Percentiles rank a stretch among this genome's conserved stretches.
These are phyloP conservation scores for Geotrichum phurueaensis DNA, from an alignment of 1,139 yeast species.

Conservation along the genomic window DNA sequence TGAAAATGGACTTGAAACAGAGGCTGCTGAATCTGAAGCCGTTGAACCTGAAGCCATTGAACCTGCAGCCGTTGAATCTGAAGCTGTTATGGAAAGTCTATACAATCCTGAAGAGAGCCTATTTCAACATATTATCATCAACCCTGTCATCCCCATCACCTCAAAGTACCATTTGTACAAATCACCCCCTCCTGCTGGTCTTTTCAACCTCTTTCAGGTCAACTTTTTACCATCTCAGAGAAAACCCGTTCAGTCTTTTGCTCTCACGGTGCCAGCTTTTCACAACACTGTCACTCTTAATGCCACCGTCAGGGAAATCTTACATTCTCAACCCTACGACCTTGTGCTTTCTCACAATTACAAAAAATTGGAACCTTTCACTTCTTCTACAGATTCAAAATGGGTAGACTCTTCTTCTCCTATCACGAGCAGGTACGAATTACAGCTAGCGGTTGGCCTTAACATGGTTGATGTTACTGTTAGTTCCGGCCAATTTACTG, in stretches of 20 bases:
- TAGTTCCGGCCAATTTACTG: not conserved
- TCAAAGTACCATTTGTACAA: slow-evolving; percentile 25
- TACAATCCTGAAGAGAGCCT: not conserved
- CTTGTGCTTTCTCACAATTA: slow-evolving; percentile 26
- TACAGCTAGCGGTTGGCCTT: slow-evolving; percentile 28
- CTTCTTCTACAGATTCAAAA: slow-evolving; percentile 24
- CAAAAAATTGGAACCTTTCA: slow-evolving; percentile 24
- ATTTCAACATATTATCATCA: slow-evolving; percentile 20
- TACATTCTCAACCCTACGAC: slow-evolving; percentile 26
- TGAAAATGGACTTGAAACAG: slow-evolving; percentile 16
- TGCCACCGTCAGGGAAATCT: slow-evolving; percentile 28
- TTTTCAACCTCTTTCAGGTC: slow-evolving; percentile 31
- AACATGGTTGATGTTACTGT: slow-evolving; percentile 28
- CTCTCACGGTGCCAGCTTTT: slow-evolving; percentile 31
- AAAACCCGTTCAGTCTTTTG: slow-evolving; percentile 28
- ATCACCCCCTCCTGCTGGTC: slow-evolving; percentile 26
- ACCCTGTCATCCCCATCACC: slow-evolving; percentile 27
- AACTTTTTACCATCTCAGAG: slow-evolving; percentile 21
- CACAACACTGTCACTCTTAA: slow-evolving; percentile 31
- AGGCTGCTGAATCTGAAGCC: slow-evolving; percentile 12
- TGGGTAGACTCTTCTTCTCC: slow-evolving; percentile 28
- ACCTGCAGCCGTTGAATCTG: slow-evolving; percentile 8
- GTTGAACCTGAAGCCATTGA: slow-evolving; percentile 10
- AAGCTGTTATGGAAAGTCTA: slow-evolving; percentile 30
- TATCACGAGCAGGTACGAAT: slow-evolving; percentile 26